Evolutionary conservation across 768 basidiomycete genomes (phyloP), one percentile per base, ranked within the genome.

Genomic region (Cystobasidium tubakii): DNA sequence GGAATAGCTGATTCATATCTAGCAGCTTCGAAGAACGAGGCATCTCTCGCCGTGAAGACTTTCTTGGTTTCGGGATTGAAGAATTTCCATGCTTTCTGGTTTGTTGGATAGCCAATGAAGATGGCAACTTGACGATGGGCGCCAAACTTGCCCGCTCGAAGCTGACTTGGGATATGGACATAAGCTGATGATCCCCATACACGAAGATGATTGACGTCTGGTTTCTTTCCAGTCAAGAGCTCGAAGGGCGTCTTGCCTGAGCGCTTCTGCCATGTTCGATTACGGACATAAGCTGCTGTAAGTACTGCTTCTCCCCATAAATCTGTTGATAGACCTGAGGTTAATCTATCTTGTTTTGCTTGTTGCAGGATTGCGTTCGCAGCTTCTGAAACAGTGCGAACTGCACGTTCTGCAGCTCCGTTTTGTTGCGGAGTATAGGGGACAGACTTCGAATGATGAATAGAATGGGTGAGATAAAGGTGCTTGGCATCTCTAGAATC

Each of bases 241-340:
- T 60, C 57, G 57, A 6, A 34, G 1, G 57, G 57, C 4, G 57
- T 60, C 27, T 60, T 60, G 27, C 29, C 25, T 34, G 25, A 10
- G 23, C 57, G 29, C 57, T 60, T 60, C 29, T 60, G 57, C 57
- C 57, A 60, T 12, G 57, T 60, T 60, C 57, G 10, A 15, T 60
- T 34, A 12, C 57, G 25, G 21, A 60, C 57, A 60, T 60, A 21
- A 3, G 57, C 57, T 27, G 57, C 57, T 60, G 57, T 60, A 29
- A 34, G 57, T 60, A 60, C 57, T 4, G 57, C 57, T 60, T 34
- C 57, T 60, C 33, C 57, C 57, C 33, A 60, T 6, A 60, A 13
- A 7, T 34, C 27, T 6, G 10, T 7, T 29, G 25, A 13, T 21
- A 60, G 57, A 34, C 29, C 57, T 60, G 57, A 27, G 13, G 4